A percentile compares a stretch with the other conserved stretches of the same genome.
phyloP scores from a whole-genome alignment of 2,329 filamentous ascomycete genomes.

The Blastomyces gilchristii region DNA sequence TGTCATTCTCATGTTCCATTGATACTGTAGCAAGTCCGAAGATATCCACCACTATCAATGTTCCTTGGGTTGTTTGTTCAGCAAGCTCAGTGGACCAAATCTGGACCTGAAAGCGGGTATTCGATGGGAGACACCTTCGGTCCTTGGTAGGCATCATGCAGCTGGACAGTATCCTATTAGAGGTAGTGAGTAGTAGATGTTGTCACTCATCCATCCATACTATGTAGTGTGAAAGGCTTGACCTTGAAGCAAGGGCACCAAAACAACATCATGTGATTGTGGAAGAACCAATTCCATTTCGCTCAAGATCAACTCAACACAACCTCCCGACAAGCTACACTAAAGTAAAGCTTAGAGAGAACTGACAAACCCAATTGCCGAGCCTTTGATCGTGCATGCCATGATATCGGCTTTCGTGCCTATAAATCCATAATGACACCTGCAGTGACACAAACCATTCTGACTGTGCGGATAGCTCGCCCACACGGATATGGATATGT shows the following conservation, averaged over 20 bases:
- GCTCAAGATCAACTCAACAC: not conserved
- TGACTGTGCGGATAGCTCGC: not conserved
- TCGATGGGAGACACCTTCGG: too few relatives aligned
- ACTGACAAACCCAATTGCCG: not conserved
- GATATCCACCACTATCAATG: not conserved
- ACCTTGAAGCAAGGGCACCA: too few relatives aligned
- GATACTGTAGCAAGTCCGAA: not conserved
- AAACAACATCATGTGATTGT: not conserved
- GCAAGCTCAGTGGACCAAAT: too few relatives aligned
- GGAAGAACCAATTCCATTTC: not conserved
- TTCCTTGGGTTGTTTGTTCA: not conserved
- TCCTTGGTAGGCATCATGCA: not conserved
- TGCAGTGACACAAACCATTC: conserved; percentile 14
- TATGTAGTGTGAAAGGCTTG: too few relatives aligned
- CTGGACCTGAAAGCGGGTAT: too few relatives aligned
- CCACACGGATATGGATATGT: not conserved
- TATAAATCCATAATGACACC: not conserved
- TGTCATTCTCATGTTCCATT: not conserved
- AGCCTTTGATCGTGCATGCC: not conserved
- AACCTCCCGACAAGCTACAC: not conserved
- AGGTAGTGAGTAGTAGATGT: not conserved
- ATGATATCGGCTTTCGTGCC: not conserved
- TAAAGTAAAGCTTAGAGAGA: not conserved
- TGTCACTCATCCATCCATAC: not conserved
- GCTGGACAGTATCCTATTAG: not conserved